Conservation (phyloP, 495 filamentous ascomycete genomes). For the Viridothelium virens region DNA sequence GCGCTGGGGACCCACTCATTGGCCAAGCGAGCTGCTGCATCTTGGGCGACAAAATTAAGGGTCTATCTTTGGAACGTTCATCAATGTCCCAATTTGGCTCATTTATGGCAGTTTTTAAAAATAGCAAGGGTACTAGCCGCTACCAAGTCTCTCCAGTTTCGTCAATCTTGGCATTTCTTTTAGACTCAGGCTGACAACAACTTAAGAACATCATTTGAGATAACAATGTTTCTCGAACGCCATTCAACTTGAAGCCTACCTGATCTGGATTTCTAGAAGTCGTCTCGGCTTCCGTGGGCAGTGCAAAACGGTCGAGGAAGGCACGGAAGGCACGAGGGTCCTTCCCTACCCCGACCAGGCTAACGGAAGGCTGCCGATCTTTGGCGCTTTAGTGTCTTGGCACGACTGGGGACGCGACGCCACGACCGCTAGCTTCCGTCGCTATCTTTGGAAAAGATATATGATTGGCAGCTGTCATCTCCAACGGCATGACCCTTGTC, state of each 20-base stretch:
- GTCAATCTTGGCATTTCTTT: neutral
- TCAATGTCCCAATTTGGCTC: neutral
- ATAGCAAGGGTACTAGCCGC: constrained; percentile 1
- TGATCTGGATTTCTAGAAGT: neutral
- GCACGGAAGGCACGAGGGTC: neutral
- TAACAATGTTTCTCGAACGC: no score
- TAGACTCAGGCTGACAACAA: neutral
- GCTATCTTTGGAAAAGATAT: neutral
- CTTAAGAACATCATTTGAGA: no score
- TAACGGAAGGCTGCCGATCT: constrained; percentile 6
- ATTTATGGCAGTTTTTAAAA: constrained; percentile 1
- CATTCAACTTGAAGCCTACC: neutral
- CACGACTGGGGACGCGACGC: neutral
- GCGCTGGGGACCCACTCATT: constrained; percentile 3
- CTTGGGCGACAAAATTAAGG: neutral
- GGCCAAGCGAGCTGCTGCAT: neutral
- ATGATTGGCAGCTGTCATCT: neutral
- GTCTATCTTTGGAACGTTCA: neutral
- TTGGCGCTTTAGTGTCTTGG: neutral
- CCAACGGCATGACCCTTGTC: neutral
- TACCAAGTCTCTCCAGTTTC: neutral
- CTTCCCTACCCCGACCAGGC: neutral
- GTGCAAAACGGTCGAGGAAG: neutral
- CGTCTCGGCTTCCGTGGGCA: neutral
- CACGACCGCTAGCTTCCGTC: neutral